Conservation (phyloP, 306 rosid species). For the Vigna trinervia region DNA sequence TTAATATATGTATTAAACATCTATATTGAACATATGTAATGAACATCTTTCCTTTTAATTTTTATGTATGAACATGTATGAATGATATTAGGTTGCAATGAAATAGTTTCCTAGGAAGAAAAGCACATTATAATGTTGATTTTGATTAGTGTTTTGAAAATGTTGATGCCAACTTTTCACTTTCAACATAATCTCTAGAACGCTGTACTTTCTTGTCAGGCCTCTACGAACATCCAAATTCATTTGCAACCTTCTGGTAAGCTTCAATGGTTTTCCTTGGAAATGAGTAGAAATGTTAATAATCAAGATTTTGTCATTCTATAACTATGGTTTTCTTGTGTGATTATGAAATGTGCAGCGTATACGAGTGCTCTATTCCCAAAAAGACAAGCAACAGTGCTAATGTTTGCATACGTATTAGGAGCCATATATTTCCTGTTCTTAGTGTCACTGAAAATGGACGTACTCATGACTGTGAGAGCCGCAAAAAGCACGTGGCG, state of each 20-base stretch:
- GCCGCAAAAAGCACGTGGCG: slow-evolving; percentile 47
- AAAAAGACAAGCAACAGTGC: slow-evolving; percentile 6
- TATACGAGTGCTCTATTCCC: slow-evolving; percentile 16
- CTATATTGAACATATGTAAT: too few species aligned
- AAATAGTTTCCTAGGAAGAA: too few species aligned
- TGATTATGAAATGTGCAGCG: slow-evolving; percentile 14
- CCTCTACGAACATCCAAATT: slow-evolving; percentile 67
- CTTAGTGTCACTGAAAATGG: slow-evolving; percentile 46
- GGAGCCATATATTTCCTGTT: slow-evolving; percentile 30
- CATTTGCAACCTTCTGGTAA: slow-evolving; percentile 47
- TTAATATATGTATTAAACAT: too few species aligned
- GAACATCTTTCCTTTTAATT: too few species aligned
- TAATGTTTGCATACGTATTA: background rate
- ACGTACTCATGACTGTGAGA: slow-evolving; percentile 30
- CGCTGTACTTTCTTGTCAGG: slow-evolving; percentile 47
- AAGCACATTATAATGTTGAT: too few species aligned
- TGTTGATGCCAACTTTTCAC: slow-evolving; percentile 39
- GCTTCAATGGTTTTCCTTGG: background rate
- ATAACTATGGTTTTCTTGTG: too few species aligned
- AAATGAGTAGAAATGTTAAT: too few species aligned
- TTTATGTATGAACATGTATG: too few species aligned
- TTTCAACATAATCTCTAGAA: background rate
- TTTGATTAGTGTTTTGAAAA: too few species aligned
- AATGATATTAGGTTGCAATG: too few species aligned
- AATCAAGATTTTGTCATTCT: too few species aligned